A percentile compares a stretch with the other conserved stretches of the same genome.
These are phyloP conservation scores for Flueggea neowawraea DNA, from an alignment of 441 rosid genomes.

Conservation along the genomic window DNA sequence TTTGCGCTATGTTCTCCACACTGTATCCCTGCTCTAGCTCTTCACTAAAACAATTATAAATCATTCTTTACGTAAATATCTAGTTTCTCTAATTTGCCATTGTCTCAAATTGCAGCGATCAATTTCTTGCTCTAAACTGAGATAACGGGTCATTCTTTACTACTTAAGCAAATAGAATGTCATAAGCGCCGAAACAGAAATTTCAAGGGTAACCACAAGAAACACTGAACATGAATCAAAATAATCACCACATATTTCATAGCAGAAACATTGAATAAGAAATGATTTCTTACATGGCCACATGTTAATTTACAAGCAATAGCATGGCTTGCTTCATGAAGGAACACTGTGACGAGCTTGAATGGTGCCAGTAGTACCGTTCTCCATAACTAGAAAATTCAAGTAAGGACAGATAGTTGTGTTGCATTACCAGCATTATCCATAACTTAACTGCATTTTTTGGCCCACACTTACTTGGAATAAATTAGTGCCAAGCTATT, in stretches of 20 bases:
- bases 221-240: not conserved
- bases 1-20: too few species aligned
- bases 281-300: slow-evolving; percentile 69
- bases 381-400: slow-evolving; percentile 70
- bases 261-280: slow-evolving; percentile 4
- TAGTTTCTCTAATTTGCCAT: too few species aligned
- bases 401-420: slow-evolving; percentile 4
- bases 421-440: slow-evolving; percentile 1
- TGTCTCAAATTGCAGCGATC: too few species aligned
- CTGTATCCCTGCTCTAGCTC: too few species aligned
- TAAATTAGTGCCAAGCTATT: not conserved
- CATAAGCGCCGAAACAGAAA: too few species aligned
- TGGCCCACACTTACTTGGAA: not conserved
- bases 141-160: too few species aligned
- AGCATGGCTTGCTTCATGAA: slow-evolving; percentile 97
- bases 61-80: too few species aligned
- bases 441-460: not conserved
- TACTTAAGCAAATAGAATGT: too few species aligned
- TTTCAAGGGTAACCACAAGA: too few species aligned
- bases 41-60: too few species aligned
- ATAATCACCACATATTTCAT: not conserved
- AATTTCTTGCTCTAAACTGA: too few species aligned
- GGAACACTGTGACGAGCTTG: slow-evolving; percentile 90
- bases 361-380: slow-evolving; percentile 81
- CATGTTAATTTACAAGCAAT: slow-evolving; percentile 94